Base-by-base conservation (phyloP, 768 basidiomycete genomes). In the Rhodotorula paludigena region DNA sequence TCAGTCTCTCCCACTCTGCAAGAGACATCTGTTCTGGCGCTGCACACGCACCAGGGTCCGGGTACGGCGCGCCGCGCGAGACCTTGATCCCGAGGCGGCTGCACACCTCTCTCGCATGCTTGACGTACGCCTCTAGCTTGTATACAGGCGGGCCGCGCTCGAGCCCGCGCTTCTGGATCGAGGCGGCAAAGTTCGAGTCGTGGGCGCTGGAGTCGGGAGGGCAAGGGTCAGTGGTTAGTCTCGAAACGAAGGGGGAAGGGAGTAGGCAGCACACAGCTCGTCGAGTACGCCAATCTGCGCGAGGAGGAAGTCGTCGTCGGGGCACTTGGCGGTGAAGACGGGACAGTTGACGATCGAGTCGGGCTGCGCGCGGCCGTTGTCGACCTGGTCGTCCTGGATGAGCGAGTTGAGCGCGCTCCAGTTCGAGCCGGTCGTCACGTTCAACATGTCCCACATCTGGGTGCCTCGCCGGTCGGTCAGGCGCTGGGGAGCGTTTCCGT, bases 241-340 rank as follows among this genome's bases (percentile, higher is more conserved):
- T 36, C 47, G 33, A 10, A 9, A 8, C 7, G 10, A 44, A 16
- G 23, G 11, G 30, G 11, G 11, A 23, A 15, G 21, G 42, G 15
- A 30, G 45, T 25, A 20, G 5, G 20, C 9, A 18, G 30, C 66
- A 30, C 49, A 68, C 61, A 71, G 65, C 42, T 60, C 64, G 30
- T 71, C 65, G 15, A 71, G 63, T 1, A 64, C 65, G 14, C 69
- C 69, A 51, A 71, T 67, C 53, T 66, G 63, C 20, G 65, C 65
- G 36, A 71, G 49, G 21, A 71, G 61, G 38, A 66, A 71, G 23
- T 66, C 65, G 54, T 71, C 69, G 51, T 60, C 69, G 30, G 52
- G 53, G 7, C 35, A 39, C 23, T 57, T 60, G 35, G 32, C 32
- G 28, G 63, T 64, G 38, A 64, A 71, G 25, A 60, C 52, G 11